A percentile compares a stretch with the other conserved stretches of the same genome.
phyloP scores from a whole-genome alignment of 2,329 filamentous ascomycete genomes.

The Phialocephala subalpina region DNA sequence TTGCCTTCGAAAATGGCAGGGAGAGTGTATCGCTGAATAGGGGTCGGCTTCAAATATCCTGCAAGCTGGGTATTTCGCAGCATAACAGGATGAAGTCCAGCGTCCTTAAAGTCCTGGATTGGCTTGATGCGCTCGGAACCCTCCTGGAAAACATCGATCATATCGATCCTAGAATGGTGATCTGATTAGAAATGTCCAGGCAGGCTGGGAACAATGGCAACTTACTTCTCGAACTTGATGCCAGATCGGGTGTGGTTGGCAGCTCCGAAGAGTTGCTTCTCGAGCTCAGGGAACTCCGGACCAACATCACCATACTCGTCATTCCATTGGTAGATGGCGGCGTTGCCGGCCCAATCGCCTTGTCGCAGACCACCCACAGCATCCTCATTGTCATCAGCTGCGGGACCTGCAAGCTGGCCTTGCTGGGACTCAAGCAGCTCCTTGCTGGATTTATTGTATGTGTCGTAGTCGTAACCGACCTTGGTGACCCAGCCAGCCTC shows the following conservation, averaged over 20 bases:
- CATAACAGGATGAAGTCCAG: constrained; percentile 87
- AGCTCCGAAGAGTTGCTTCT: constrained; percentile 76
- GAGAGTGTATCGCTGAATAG: constrained; percentile 86
- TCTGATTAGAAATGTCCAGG: constrained; percentile 33
- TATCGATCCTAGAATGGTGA: constrained; percentile 55
- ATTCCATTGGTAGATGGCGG: constrained; percentile 77
- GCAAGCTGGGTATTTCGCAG: constrained; percentile 77
- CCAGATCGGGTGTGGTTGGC: constrained; percentile 60
- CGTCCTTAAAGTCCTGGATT: constrained; percentile 70
- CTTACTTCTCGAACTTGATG: constrained; percentile 69
- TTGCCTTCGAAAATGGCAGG: constrained; percentile 79
- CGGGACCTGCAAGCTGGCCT: constrained; percentile 16
- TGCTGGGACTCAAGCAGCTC: constrained; percentile 34
- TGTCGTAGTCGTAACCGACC: constrained; percentile 41
- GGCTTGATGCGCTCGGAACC: constrained; percentile 59
- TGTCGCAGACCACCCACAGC: constrained; percentile 34
- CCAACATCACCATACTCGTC: constrained; percentile 89
- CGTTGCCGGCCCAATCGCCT: constrained; percentile 40
- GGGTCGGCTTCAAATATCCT: constrained; percentile 77
- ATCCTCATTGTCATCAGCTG: constrained; percentile 17
- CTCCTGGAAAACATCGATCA: constrained; percentile 65
- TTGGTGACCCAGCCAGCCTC: constrained; percentile 44
- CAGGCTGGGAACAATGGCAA: not conserved
- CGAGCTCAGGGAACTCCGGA: constrained; percentile 73
- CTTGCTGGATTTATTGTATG: constrained; percentile 41